Percentiles rank a stretch among this genome's conserved stretches.
phyloP scores from a whole-genome alignment of 1,284 basidiomycete genomes.

The Ceratobasidium sp. region DNA sequence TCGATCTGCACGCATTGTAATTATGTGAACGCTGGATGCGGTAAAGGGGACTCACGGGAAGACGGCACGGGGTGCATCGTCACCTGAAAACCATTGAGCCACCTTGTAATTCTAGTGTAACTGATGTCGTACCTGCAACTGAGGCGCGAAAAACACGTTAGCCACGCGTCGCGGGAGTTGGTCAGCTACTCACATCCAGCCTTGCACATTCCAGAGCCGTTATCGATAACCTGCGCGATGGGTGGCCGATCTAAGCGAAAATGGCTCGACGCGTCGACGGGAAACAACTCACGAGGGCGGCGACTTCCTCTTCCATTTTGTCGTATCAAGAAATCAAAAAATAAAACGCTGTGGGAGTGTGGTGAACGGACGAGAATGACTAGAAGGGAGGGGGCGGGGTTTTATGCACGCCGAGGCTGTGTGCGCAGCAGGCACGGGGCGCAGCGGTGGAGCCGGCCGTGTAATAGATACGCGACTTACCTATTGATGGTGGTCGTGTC shows the following conservation, averaged over 20 bases:
- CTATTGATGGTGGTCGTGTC: constrained; percentile 28
- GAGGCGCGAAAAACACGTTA: constrained; percentile 20
- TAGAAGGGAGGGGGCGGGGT: background rate
- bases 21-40: background rate
- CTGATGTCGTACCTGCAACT: constrained; percentile 47
- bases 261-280: background rate
- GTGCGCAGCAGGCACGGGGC: constrained; percentile 9
- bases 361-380: background rate
- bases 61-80: constrained; percentile 72
- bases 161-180: constrained; percentile 18
- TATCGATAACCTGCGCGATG: constrained; percentile 59
- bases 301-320: constrained; percentile 52
- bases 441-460: background rate
- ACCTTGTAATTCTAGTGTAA: background rate
- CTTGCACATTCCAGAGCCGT: constrained; percentile 69
- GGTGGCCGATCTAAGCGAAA: background rate
- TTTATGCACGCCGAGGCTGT: constrained; percentile 21
- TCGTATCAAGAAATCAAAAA: constrained; percentile 19
- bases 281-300: constrained; percentile 50
- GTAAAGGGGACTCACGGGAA: constrained; percentile 60
- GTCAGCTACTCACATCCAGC: constrained; percentile 57
- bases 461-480: constrained; percentile 14
- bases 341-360: constrained; percentile 23
- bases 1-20: constrained; percentile 57
- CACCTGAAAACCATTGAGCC: constrained; percentile 57